Evolutionary conservation across 345 rosid species (phyloP).

Genomic region (Abelmoschus esculentus): DNA sequence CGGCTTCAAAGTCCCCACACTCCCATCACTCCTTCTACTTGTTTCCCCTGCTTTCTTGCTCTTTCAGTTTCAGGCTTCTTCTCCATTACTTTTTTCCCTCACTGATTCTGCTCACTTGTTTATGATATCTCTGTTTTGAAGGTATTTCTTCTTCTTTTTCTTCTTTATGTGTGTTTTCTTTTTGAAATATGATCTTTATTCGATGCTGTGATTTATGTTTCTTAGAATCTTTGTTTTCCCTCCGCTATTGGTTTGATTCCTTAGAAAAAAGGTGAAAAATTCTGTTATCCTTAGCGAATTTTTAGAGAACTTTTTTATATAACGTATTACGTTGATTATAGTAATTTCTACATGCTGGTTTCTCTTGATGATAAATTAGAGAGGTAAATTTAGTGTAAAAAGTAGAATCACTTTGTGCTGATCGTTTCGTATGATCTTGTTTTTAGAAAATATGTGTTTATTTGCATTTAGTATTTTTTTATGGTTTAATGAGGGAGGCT

Average conservation of each 20-base stretch:
- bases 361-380: neutral
- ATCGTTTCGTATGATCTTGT: neutral
- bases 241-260: neutral
- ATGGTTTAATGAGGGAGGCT: neutral
- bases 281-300: neutral
- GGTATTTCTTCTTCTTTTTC: neutral
- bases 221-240: neutral
- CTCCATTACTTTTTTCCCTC: too few relatives aligned
- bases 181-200: neutral
- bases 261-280: neutral
- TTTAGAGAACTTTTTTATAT: neutral
- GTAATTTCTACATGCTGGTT: neutral
- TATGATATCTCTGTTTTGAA: neutral
- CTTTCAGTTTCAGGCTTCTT: neutral
- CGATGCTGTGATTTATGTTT: neutral
- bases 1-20: neutral
- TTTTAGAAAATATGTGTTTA: too few relatives aligned
- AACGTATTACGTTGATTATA: neutral
- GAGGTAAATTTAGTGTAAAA: neutral
- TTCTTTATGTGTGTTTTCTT: neutral
- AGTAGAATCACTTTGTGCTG: neutral
- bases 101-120: neutral
- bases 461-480: neutral
- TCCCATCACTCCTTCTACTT: neutral
- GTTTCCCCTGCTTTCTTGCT: neutral